A percentile compares a stretch with the other conserved stretches of the same genome.
phyloP scores from a whole-genome alignment of 2,329 filamentous ascomycete species.

The Didymella lethalis region DNA sequence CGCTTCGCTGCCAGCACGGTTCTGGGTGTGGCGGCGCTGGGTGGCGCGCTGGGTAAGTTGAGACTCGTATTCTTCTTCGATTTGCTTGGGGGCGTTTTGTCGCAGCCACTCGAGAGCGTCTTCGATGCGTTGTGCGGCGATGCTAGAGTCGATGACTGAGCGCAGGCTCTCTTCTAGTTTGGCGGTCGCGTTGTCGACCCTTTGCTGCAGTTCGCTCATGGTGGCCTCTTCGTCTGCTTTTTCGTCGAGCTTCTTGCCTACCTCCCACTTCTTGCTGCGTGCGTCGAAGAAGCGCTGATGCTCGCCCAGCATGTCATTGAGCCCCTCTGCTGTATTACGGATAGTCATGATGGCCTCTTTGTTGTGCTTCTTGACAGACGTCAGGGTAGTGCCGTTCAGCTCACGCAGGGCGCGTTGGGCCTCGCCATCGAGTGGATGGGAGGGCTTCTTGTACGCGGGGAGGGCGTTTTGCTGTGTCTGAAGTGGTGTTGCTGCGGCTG shows the following conservation, averaged over 20 bases:
- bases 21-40: conserved; percentile 26
- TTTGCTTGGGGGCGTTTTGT: conserved; percentile 42
- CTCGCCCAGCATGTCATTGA: conserved; percentile 63
- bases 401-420: conserved; percentile 57
- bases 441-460: conserved; percentile 64
- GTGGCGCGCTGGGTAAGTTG: conserved; percentile 50
- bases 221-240: conserved; percentile 50
- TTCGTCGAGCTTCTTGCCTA: conserved; percentile 47
- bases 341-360: conserved; percentile 57
- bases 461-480: conserved; percentile 31
- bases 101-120: conserved; percentile 55
- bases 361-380: conserved; percentile 59
- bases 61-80: conserved; percentile 44
- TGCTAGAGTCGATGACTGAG: conserved; percentile 64
- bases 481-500: conserved; percentile 20
- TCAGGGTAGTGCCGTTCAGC: conserved; percentile 55
- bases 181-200: conserved; percentile 61
- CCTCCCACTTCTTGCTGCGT: conserved; percentile 46
- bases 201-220: conserved; percentile 51
- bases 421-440: conserved; percentile 59
- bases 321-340: conserved; percentile 58
- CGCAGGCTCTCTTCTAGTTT: conserved; percentile 67
- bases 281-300: conserved; percentile 49
- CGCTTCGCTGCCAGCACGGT: conserved; percentile 26
- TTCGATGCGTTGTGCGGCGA: conserved; percentile 56